Evolutionary conservation across 371 early-diverging fungal genomes (phyloP).

Genomic region (Quaeritorhiza haematococci): DNA sequence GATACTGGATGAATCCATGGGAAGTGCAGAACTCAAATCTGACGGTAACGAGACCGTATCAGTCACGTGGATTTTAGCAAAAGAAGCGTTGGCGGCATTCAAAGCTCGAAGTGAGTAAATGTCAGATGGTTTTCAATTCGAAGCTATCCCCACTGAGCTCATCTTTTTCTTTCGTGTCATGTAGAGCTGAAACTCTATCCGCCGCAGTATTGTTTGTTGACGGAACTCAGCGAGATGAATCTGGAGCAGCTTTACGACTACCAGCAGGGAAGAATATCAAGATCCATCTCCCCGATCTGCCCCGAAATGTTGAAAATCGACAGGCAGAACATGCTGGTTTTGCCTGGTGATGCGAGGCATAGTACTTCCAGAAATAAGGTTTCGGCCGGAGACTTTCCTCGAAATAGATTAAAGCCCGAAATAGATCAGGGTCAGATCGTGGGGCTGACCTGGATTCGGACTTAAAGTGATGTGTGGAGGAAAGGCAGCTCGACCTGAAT

Average conservation of each 20-base stretch:
- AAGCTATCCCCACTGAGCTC: too few relatives aligned
- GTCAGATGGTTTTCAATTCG: too few relatives aligned
- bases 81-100: conserved; percentile 49
- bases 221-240: too few relatives aligned
- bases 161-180: too few relatives aligned
- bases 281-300: background rate
- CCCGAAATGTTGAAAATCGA: background rate
- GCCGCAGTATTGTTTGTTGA: conserved; percentile 21
- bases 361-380: too few relatives aligned
- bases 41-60: conserved; percentile 62
- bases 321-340: conserved; percentile 7
- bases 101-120: background rate
- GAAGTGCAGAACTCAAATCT: conserved; percentile 21
- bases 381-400: too few relatives aligned
- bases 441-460: too few relatives aligned
- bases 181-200: conserved; percentile 10
- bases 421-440: too few relatives aligned
- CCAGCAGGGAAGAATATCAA: background rate
- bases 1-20: conserved; percentile 29
- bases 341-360: conserved; percentile 11
- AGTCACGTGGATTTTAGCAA: conserved; percentile 66
- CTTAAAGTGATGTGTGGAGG: too few relatives aligned
- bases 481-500: too few relatives aligned
- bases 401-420: too few relatives aligned
- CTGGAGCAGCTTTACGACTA: conserved; percentile 6